These are phyloP conservation scores for Lolium perenne DNA, from an alignment of 176 grass and related monocot species.

Conservation along the genomic window DNA sequence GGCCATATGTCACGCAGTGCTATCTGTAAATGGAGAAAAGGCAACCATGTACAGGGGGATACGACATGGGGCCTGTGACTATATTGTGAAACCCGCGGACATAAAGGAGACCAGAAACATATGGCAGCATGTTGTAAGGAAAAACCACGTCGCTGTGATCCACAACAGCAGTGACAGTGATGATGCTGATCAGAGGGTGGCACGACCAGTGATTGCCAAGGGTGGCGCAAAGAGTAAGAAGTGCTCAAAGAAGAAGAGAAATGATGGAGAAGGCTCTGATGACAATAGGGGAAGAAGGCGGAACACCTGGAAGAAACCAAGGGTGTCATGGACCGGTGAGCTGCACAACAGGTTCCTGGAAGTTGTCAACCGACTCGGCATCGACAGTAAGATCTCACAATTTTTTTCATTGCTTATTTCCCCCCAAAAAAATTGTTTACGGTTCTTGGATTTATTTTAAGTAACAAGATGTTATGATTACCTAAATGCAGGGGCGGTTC, in stretches of 20 bases:
- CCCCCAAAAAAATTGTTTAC: neutral
- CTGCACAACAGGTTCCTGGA: no score
- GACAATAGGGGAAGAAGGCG: slow-evolving; percentile 9
- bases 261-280: slow-evolving; percentile 6
- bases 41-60: slow-evolving; percentile 8
- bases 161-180: neutral
- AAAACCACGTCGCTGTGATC: neutral
- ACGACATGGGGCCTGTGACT: no score
- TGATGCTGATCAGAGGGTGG: slow-evolving; percentile 7
- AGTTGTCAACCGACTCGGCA: no score
- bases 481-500: no score
- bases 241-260: neutral
- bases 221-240: no score
- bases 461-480: no score
- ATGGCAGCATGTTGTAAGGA: no score
- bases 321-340: neutral
- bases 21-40: slow-evolving; percentile 51
- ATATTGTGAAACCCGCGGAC: no score
- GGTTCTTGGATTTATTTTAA: neutral
- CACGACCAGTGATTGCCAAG: neutral
- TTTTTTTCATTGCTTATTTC: neutral
- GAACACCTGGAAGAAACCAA: slow-evolving; percentile 42
- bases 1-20: slow-evolving; percentile 44
- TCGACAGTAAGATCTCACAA: no score
- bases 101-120: no score